Percentiles rank a stretch among this genome's conserved stretches.
Conservation (phyloP, 2,329 filamentous ascomycete genomes). For the Aaosphaeria pasadenensis region DNA sequence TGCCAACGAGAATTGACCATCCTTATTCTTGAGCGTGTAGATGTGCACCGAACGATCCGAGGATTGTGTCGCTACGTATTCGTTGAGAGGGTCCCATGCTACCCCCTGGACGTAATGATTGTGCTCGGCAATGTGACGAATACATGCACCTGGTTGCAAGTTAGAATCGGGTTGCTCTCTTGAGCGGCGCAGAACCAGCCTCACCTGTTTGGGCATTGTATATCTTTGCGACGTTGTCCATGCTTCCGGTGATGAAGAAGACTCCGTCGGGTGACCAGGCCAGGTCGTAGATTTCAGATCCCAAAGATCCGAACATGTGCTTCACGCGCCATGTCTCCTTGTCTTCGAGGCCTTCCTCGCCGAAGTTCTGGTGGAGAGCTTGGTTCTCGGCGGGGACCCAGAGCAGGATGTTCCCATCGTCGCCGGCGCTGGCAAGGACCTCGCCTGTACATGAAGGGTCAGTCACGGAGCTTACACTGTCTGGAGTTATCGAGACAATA, state of each 20-base stretch:
- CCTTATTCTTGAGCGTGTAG: conserved; percentile 93
- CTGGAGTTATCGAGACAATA: not conserved
- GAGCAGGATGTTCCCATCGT: conserved; percentile 94
- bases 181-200: conserved; percentile 23
- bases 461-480: conserved; percentile 6
- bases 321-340: conserved; percentile 97
- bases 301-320: conserved; percentile 94
- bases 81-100: conserved; percentile 96
- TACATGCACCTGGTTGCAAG: conserved; percentile 35
- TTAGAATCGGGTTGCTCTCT: conserved; percentile 9
- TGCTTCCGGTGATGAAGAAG: conserved; percentile 97
- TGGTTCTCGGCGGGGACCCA: conserved; percentile 87
- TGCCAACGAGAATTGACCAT: conserved; percentile 84
- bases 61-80: conserved; percentile 96
- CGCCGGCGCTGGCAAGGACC: conserved; percentile 88
- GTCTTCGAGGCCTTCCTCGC: conserved; percentile 77
- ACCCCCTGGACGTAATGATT: conserved; percentile 98
- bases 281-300: conserved; percentile 95
- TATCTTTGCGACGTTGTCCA: conserved; percentile 97
- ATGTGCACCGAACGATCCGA: conserved; percentile 98
- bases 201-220: conserved; percentile 88
- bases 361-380: conserved; percentile 64
- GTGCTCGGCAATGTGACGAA: conserved; percentile 94
- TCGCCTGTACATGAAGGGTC: conserved; percentile 62
- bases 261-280: conserved; percentile 97